Conservation (phyloP, 345 rosid genomes). For the Populus alba region DNA sequence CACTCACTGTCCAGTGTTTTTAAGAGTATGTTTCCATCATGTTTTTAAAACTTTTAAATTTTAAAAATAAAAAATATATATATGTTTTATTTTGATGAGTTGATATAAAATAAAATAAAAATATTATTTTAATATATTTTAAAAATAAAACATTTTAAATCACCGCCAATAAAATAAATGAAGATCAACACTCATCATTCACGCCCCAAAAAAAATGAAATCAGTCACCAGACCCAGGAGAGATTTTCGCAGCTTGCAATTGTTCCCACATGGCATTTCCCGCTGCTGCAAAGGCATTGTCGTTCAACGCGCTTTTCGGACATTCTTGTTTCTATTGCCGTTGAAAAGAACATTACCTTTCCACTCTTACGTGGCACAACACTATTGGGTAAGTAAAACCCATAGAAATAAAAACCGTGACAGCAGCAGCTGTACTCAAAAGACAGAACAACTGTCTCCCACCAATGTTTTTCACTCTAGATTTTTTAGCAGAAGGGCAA, state of each 20-base stretch:
- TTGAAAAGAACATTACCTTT: not conserved
- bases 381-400: not conserved
- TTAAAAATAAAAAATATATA: no score
- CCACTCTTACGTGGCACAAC: not conserved
- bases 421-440: not conserved
- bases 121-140: no score
- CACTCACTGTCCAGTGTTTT: no score
- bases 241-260: not conserved
- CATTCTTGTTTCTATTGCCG: not conserved
- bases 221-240: no score
- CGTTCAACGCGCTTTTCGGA: not conserved
- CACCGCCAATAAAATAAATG: not conserved
- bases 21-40: no score
- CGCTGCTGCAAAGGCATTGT: not conserved
- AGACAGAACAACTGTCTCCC: not conserved
- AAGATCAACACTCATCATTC: no score
- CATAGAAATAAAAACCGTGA: not conserved
- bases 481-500: not conserved
- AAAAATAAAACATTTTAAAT: no score
- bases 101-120: no score
- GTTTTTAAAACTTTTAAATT: no score
- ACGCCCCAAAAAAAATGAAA: no score
- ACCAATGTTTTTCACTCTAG: not conserved
- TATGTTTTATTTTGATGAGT: no score
- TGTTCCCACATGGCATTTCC: not conserved